phyloP scores from a whole-genome alignment of 345 rosid species.

The Draba incana region DNA sequence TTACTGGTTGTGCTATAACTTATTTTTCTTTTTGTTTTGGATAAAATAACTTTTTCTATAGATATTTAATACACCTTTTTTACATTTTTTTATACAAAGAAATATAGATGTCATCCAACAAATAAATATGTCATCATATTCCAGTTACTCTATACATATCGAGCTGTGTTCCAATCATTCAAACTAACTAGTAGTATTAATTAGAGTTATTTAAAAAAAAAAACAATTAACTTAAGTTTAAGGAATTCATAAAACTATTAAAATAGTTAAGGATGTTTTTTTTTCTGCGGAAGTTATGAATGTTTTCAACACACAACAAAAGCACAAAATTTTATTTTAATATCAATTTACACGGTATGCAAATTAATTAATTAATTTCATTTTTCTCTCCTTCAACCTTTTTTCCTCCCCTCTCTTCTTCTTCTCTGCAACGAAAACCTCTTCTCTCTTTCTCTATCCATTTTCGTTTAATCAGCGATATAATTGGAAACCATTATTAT shows the following conservation, averaged over 20 bases:
- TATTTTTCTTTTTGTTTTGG: too few relatives aligned
- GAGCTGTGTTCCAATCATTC: slow-evolving; percentile 17
- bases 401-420: neutral
- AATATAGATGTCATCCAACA: neutral
- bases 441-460: neutral
- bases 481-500: neutral
- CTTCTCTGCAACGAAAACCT: slow-evolving; percentile 31
- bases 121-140: slow-evolving; percentile 9
- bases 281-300: neutral
- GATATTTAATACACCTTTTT: too few relatives aligned
- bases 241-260: neutral
- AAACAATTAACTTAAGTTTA: neutral
- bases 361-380: neutral
- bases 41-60: too few relatives aligned
- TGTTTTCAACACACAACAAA: slow-evolving; percentile 1
- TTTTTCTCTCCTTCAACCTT: neutral
- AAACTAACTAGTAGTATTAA: neutral
- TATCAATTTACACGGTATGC: neutral
- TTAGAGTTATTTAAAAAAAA: neutral
- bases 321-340: neutral
- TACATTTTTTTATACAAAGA: too few relatives aligned
- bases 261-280: neutral
- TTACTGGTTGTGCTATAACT: too few relatives aligned
- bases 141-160: slow-evolving; percentile 1
- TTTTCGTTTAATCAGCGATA: slow-evolving; percentile 6